These are phyloP conservation scores for Cucurbitaria berberidis DNA, from an alignment of 2,329 filamentous ascomycete genomes.

Conservation along the genomic window DNA sequence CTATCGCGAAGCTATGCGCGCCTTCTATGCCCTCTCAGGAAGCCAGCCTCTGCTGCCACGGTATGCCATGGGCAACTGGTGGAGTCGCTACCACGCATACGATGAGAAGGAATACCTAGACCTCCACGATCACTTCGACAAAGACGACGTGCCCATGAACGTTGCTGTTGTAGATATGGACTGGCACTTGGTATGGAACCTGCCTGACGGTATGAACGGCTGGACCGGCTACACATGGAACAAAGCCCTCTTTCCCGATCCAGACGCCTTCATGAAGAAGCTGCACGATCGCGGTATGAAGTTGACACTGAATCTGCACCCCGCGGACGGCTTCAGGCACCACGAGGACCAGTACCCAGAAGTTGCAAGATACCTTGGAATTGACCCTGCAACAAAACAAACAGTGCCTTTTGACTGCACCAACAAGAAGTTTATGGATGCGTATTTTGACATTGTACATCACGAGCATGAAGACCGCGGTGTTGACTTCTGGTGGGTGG, in stretches of 20 bases:
- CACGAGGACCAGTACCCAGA: constrained; percentile 64
- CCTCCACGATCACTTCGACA: constrained; percentile 63
- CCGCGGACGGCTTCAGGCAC: constrained; percentile 62
- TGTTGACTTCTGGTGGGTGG: constrained; percentile 71
- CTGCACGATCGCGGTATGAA: constrained; percentile 61
- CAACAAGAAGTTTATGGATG: constrained; percentile 61
- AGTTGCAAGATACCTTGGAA: constrained; percentile 60
- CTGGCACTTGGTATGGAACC: constrained; percentile 63
- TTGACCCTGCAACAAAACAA: constrained; percentile 57
- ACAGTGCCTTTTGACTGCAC: constrained; percentile 65
- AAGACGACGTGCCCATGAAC: constrained; percentile 61
- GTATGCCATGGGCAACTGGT: constrained; percentile 69
- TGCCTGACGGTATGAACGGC: constrained; percentile 50
- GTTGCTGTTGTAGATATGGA: constrained; percentile 71
- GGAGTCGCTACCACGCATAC: constrained; percentile 68
- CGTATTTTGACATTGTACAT: constrained; percentile 65
- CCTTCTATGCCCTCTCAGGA: constrained; percentile 63
- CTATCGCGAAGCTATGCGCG: constrained; percentile 61
- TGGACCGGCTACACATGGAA: constrained; percentile 71
- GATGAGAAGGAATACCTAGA: constrained; percentile 61
- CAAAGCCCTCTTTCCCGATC: constrained; percentile 63
- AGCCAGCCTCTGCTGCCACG: constrained; percentile 62
- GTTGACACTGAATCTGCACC: constrained; percentile 67
- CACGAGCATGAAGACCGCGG: constrained; percentile 62
- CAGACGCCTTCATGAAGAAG: constrained; percentile 57